These are phyloP conservation scores for Sporothrix pseudoabietina DNA, from an alignment of 2,329 filamentous ascomycete genomes.

Conservation along the genomic window DNA sequence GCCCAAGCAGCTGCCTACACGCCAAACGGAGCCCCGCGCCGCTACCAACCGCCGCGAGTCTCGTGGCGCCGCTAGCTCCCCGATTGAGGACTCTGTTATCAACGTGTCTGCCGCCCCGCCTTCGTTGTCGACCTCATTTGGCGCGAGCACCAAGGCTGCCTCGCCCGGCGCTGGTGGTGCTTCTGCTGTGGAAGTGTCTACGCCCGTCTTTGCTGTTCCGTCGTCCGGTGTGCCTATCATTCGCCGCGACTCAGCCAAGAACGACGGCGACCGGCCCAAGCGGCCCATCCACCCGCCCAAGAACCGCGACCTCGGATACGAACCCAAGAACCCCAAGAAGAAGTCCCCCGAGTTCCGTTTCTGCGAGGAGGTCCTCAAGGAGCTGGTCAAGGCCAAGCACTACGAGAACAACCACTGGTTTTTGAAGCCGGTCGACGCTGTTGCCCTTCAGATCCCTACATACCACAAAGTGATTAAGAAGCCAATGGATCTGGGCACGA, in stretches of 20 bases:
- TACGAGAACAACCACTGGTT: conserved; percentile 71
- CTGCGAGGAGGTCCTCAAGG: conserved; percentile 77
- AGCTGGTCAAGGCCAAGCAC: conserved; percentile 76
- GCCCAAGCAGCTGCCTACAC: conserved; percentile 50
- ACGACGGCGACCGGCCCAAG: conserved; percentile 80
- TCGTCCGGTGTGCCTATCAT: conserved; percentile 79
- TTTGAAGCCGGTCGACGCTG: conserved; percentile 82
- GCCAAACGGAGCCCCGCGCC: conserved; percentile 50
- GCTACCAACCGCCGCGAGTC: conserved; percentile 43
- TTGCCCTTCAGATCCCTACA: conserved; percentile 87
- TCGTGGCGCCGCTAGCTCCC: conserved; percentile 40
- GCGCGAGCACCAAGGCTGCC: conserved; percentile 27
- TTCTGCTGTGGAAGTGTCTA: conserved; percentile 42
- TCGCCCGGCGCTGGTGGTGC: conserved; percentile 44
- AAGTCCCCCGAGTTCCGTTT: conserved; percentile 87
- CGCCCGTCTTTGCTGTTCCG: conserved; percentile 66
- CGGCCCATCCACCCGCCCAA: conserved; percentile 91
- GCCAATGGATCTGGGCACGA: conserved; percentile 92
- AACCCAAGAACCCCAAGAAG: conserved; percentile 82
- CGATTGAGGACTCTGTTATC: conserved; percentile 35
- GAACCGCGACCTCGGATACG: conserved; percentile 87
- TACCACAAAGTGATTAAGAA: conserved; percentile 95
- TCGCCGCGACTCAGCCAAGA: conserved; percentile 78
- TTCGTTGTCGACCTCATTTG: conserved; percentile 14
- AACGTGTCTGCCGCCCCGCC: conserved; percentile 14